phyloP scores from a whole-genome alignment of 2,329 filamentous ascomycete species.

The Emergomyces orientalis region DNA sequence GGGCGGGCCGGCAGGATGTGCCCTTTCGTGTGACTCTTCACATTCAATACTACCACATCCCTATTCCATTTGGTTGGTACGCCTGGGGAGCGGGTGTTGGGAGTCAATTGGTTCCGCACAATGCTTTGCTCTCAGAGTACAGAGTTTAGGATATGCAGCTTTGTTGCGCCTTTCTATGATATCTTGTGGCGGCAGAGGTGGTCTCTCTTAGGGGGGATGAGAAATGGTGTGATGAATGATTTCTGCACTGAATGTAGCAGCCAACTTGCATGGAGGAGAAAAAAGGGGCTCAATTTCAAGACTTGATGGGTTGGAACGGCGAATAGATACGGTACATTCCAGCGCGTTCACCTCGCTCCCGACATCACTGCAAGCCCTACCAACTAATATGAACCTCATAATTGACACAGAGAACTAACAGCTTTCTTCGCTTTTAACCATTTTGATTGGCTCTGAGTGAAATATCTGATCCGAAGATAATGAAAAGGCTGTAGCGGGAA shows the following conservation, averaged over 20 bases:
- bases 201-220: background rate
- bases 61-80: background rate
- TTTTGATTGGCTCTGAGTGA: background rate
- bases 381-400: background rate
- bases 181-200: background rate
- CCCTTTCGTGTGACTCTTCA: background rate
- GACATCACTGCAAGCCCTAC: no score
- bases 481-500: background rate
- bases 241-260: background rate
- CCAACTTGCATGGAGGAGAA: no score
- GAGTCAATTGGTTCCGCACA: background rate
- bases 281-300: no score
- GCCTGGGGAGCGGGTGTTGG: background rate
- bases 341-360: no score
- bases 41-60: background rate
- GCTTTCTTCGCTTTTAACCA: background rate
- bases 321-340: no score
- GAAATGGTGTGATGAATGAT: background rate
- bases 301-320: background rate
- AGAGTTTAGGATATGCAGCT: background rate
- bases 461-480: background rate
- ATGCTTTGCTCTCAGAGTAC: background rate
- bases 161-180: background rate
- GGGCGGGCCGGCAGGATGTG: background rate
- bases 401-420: background rate